Conservation (phyloP, 257 asterid species). For the Jacaranda mimosifolia region DNA sequence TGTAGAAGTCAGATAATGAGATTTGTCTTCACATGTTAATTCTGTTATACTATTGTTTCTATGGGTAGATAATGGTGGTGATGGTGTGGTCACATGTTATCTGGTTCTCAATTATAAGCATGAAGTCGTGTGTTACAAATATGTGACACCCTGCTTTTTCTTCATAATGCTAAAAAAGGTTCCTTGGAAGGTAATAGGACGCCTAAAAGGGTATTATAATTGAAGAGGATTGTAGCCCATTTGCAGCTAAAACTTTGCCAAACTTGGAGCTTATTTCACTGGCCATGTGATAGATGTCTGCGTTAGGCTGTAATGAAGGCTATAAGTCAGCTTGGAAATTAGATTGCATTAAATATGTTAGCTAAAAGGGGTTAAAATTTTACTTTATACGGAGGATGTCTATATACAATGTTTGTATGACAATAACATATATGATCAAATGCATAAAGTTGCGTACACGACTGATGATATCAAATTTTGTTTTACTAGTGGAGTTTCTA, state of each 20-base stretch:
- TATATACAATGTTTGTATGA: not conserved
- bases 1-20: slow-evolving; percentile 12
- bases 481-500: no score
- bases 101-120: not conserved
- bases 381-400: slow-evolving; percentile 3
- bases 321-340: slow-evolving; percentile 3
- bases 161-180: not conserved
- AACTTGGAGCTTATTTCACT: not conserved
- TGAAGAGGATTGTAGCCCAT: not conserved
- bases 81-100: not conserved
- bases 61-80: not conserved
- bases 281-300: slow-evolving; percentile 28
- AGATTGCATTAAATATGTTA: slow-evolving; percentile 3
- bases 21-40: slow-evolving; percentile 29
- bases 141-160: not conserved
- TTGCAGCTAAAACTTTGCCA: slow-evolving; percentile 11
- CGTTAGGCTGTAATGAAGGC: slow-evolving; percentile 7
- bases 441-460: no score
- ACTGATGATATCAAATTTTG: no score
- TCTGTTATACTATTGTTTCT: not conserved
- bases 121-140: not conserved
- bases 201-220: slow-evolving; percentile 1
- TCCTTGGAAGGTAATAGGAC: not conserved
- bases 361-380: not conserved
- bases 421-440: not conserved